Conservation (phyloP, 352 stramenopile species). For the Phytopythium mirpurense region DNA sequence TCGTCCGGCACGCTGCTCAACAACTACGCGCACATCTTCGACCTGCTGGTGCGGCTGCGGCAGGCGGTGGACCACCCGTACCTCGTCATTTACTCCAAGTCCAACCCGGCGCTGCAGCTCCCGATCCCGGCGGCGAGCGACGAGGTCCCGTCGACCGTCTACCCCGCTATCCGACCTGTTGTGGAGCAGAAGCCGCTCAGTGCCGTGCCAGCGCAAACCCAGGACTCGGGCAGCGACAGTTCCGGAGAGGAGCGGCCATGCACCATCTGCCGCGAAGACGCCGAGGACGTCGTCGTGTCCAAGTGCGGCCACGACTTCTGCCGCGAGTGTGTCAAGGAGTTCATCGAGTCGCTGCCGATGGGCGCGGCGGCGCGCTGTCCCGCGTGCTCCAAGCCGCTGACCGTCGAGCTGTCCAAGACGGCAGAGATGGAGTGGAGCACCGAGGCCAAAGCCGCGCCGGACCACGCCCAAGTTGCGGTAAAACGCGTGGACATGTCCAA, state of each 20-base stretch:
- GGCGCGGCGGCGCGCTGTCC: constrained; percentile 65
- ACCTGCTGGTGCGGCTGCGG: constrained; percentile 96
- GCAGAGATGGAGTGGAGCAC: constrained; percentile 10
- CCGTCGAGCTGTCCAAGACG: constrained; percentile 67
- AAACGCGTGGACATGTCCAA: constrained; percentile 41
- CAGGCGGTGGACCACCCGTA: constrained; percentile 99
- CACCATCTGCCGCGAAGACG: constrained; percentile 91
- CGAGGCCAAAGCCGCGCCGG: constrained; percentile 7
- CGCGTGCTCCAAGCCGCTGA: constrained; percentile 78
- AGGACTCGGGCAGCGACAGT: constrained; percentile 15
- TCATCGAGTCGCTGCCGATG: constrained; percentile 63
- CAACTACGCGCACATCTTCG: constrained; percentile 99
- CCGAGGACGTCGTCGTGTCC: constrained; percentile 85
- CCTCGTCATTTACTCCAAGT: constrained; percentile 91
- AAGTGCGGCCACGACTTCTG: constrained; percentile 93
- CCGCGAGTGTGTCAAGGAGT: constrained; percentile 77
- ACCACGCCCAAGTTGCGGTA: not conserved
- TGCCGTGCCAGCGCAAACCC: constrained; percentile 2
- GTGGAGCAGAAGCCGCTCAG: constrained; percentile 65
- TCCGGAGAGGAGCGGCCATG: constrained; percentile 45
- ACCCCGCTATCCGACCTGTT: constrained; percentile 26
- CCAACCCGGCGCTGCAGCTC: constrained; percentile 72
- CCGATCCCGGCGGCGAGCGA: constrained; percentile 14
- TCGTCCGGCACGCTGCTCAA: constrained; percentile 97
- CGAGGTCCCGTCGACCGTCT: not conserved